A percentile compares a stretch with the other conserved stretches of the same genome.
These are phyloP conservation scores for Heritiera littoralis DNA, from an alignment of 345 rosid genomes.

Conservation along the genomic window DNA sequence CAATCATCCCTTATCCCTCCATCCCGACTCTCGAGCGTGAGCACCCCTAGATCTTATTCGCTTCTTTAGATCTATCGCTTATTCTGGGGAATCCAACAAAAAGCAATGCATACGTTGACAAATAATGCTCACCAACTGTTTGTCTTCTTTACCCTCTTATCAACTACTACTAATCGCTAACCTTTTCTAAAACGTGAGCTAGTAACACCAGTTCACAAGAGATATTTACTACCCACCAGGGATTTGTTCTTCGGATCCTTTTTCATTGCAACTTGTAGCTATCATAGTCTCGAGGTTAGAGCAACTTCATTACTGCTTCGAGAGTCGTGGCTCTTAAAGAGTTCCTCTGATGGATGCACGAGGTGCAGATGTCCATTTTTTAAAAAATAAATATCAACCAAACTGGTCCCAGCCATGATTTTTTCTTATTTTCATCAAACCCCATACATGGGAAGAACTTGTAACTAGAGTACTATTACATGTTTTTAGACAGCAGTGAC, in stretches of 20 bases:
- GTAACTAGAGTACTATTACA: background rate
- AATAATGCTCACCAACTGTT: background rate
- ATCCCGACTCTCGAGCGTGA: slow-evolving; percentile 15
- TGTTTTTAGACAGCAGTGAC: background rate
- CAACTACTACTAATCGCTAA: background rate
- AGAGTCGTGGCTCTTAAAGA: background rate
- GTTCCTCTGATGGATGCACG: background rate
- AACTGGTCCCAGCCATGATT: background rate
- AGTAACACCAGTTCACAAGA: background rate
- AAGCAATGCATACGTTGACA: background rate
- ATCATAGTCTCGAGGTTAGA: background rate
- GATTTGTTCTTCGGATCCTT: background rate
- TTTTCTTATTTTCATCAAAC: background rate
- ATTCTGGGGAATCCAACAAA: slow-evolving; percentile 8
- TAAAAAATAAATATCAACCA: background rate
- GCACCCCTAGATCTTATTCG: slow-evolving; percentile 22
- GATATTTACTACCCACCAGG: background rate
- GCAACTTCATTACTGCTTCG: background rate
- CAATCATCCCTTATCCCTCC: slow-evolving; percentile 11
- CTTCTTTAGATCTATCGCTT: background rate
- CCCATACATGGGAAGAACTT: background rate
- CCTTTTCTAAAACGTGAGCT: background rate
- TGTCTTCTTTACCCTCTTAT: background rate
- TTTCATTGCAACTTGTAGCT: background rate
- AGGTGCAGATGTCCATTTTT: background rate